Percentiles rank a stretch among this genome's conserved stretches.
These are phyloP conservation scores for Aureobasidium sp. DNA, from an alignment of 2,329 filamentous ascomycete species.

Conservation along the genomic window DNA sequence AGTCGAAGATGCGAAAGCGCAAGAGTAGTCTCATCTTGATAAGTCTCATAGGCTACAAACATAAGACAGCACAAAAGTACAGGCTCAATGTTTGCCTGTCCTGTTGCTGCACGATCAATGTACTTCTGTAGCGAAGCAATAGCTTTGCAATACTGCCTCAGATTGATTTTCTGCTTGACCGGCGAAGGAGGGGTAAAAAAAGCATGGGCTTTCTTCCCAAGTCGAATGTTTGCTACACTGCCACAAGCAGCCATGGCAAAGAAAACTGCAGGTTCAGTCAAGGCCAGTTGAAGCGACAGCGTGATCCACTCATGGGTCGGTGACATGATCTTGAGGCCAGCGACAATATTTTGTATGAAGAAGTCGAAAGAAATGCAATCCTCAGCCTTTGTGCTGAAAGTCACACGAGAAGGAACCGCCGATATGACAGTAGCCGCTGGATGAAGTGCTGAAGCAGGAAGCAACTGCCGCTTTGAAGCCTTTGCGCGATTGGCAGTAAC, in stretches of 20 bases:
- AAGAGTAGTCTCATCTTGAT: neutral
- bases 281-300: neutral
- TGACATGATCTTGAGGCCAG: neutral
- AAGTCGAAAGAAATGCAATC: neutral
- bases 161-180: neutral
- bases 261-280: neutral
- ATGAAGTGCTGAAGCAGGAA: neutral
- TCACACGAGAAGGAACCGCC: neutral
- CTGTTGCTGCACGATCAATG: neutral
- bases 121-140: neutral
- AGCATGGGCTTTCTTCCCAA: neutral
- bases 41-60: constrained; percentile 1
- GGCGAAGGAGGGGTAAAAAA: neutral
- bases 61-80: neutral
- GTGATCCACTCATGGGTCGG: neutral
- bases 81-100: neutral
- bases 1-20: neutral
- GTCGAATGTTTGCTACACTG: neutral
- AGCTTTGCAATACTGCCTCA: constrained; percentile 1
- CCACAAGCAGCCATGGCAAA: neutral
- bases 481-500: neutral
- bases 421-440: neutral
- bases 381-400: neutral
- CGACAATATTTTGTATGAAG: neutral
- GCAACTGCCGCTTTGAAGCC: neutral